Conservation (phyloP, 2,329 filamentous ascomycete species). For the Clonostachys chloroleuca region DNA sequence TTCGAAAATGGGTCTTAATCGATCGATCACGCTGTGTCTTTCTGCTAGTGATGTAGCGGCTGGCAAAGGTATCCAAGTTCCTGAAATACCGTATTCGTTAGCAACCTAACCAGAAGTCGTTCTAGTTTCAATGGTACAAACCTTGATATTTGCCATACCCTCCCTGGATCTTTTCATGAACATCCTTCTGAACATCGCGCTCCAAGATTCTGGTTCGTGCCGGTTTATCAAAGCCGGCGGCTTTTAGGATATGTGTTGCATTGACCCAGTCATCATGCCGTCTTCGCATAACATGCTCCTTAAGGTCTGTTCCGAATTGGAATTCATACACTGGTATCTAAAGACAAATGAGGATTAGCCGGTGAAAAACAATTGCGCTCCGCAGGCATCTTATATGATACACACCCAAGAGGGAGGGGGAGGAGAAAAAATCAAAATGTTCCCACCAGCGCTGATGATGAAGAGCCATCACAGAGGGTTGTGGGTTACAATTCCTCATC, state of each 20-base stretch:
- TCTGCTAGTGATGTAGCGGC: slow-evolving; percentile 78
- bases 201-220: slow-evolving; percentile 92
- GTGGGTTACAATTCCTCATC: too few relatives aligned
- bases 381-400: neutral
- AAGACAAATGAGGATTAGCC: neutral
- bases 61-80: slow-evolving; percentile 91
- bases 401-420: neutral
- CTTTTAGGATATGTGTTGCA: slow-evolving; percentile 97
- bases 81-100: slow-evolving; percentile 30
- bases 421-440: neutral
- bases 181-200: slow-evolving; percentile 92
- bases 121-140: slow-evolving; percentile 22
- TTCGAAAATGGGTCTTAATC: slow-evolving; percentile 83
- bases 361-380: neutral
- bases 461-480: neutral
- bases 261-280: slow-evolving; percentile 97
- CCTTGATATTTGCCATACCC: slow-evolving; percentile 99
- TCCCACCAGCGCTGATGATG: neutral
- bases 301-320: slow-evolving; percentile 73
- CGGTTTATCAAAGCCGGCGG: slow-evolving; percentile 95
- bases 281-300: slow-evolving; percentile 92
- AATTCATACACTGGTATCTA: slow-evolving; percentile 94
- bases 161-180: slow-evolving; percentile 96
- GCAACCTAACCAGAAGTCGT: slow-evolving; percentile 5
- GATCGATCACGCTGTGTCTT: slow-evolving; percentile 81